These are phyloP conservation scores for Avena eriantha DNA, from an alignment of 176 grass and related monocot species.

Conservation along the genomic window DNA sequence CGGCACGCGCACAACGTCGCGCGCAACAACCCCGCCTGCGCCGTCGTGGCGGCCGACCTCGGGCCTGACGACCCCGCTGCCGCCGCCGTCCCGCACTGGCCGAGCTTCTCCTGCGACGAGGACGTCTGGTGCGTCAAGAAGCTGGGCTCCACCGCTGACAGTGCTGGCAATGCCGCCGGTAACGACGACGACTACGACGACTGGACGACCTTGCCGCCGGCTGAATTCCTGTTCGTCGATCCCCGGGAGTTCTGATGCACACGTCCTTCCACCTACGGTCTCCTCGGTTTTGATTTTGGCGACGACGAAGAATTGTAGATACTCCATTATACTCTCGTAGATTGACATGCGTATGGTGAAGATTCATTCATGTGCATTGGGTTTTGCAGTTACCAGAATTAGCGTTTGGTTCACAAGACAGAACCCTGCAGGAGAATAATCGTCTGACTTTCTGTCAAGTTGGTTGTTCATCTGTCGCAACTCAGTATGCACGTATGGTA, in stretches of 20 bases:
- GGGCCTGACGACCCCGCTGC: slow-evolving; percentile 48
- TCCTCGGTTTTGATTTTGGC: slow-evolving; percentile 31
- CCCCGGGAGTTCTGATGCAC: slow-evolving; percentile 70
- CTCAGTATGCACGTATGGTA: too few species aligned
- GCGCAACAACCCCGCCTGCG: slow-evolving; percentile 50
- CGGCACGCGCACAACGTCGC: slow-evolving; percentile 71
- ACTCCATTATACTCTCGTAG: slow-evolving; percentile 20
- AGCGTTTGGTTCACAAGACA: too few species aligned
- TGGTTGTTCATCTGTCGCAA: too few species aligned
- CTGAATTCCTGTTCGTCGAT: slow-evolving; percentile 68
- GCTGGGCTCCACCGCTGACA: not conserved
- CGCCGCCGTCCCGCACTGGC: slow-evolving; percentile 67
- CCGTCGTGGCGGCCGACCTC: slow-evolving; percentile 68
- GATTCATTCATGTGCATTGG: not conserved
- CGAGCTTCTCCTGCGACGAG: slow-evolving; percentile 60
- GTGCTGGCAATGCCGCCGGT: not conserved
- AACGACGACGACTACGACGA: slow-evolving; percentile 28
- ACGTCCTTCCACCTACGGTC: not conserved
- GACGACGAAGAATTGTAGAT: slow-evolving; percentile 32
- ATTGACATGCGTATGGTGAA: slow-evolving; percentile 27
- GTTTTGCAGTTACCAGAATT: not conserved
- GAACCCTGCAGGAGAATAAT: too few species aligned
- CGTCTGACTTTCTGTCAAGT: too few species aligned
- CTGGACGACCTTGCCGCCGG: slow-evolving; percentile 45
- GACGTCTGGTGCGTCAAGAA: slow-evolving; percentile 79